These are phyloP conservation scores for Bisporella sp. DNA, from an alignment of 2,329 filamentous ascomycete species.

Conservation along the genomic window DNA sequence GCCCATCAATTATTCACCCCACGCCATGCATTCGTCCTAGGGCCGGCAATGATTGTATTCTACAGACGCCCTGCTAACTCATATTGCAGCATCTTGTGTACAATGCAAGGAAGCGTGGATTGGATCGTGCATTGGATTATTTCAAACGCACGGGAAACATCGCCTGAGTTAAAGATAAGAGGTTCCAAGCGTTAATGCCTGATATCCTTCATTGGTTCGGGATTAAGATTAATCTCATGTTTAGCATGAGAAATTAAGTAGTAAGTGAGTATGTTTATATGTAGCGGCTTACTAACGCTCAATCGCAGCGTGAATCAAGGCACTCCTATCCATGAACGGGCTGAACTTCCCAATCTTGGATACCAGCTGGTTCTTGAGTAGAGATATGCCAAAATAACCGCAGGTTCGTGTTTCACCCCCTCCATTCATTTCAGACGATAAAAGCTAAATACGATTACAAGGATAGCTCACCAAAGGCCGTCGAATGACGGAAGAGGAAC, in stretches of 20 bases:
- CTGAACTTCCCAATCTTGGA: slow-evolving; percentile 89
- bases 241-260: slow-evolving; percentile 88
- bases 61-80: not conserved
- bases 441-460: slow-evolving; percentile 22
- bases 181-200: slow-evolving; percentile 97
- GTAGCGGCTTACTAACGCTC: too few relatives aligned
- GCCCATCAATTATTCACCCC: too few relatives aligned
- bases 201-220: slow-evolving; percentile 97
- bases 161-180: slow-evolving; percentile 93
- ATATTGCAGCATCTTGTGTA: slow-evolving; percentile 46
- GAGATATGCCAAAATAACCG: slow-evolving; percentile 97
- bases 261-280: slow-evolving; percentile 14
- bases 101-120: slow-evolving; percentile 74
- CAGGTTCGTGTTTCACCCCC: slow-evolving; percentile 47
- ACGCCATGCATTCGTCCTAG: slow-evolving; percentile 18
- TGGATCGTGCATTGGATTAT: slow-evolving; percentile 81
- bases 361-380: slow-evolving; percentile 90
- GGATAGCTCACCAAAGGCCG: slow-evolving; percentile 82
- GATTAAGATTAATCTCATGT: slow-evolving; percentile 97
- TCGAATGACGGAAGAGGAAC: slow-evolving; percentile 79
- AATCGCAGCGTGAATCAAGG: slow-evolving; percentile 30
- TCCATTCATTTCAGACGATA: not conserved
- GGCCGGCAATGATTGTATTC: slow-evolving; percentile 33
- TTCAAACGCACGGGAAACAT: slow-evolving; percentile 98
- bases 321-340: slow-evolving; percentile 80